A percentile compares a stretch with the other conserved stretches of the same genome.
These are phyloP conservation scores for Golovinomyces cichoracearum DNA, from an alignment of 2,329 filamentous ascomycete species.

Conservation along the genomic window DNA sequence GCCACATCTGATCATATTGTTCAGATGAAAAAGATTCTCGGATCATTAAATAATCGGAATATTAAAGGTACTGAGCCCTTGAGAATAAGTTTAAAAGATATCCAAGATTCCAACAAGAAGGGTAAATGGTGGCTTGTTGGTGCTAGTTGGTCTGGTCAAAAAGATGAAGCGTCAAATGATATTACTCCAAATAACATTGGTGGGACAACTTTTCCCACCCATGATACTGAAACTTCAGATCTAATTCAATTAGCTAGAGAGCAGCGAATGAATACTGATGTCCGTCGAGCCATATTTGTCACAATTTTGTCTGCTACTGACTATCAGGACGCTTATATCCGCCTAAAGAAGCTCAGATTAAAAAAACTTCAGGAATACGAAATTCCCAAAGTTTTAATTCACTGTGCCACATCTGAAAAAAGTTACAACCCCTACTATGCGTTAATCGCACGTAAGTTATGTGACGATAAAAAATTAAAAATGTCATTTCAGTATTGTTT, in stretches of 20 bases:
- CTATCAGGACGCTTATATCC: conserved; percentile 56
- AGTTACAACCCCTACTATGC: conserved; percentile 86
- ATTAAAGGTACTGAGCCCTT: conserved; percentile 58
- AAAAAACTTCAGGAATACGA: conserved; percentile 71
- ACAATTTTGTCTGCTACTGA: conserved; percentile 68
- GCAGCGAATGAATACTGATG: conserved; percentile 17
- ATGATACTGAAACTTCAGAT: conserved; percentile 12
- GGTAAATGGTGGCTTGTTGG: conserved; percentile 98
- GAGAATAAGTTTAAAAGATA: conserved; percentile 55
- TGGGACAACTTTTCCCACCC: conserved; percentile 14
- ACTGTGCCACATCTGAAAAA: conserved; percentile 61
- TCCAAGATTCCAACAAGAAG: conserved; percentile 56
- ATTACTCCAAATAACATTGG: neutral
- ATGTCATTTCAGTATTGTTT: conserved; percentile 72
- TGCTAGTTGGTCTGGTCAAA: conserved; percentile 49
- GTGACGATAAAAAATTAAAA: conserved; percentile 44
- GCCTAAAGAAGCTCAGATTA: conserved; percentile 55
- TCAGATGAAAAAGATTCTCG: conserved; percentile 69
- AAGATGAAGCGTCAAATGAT: conserved; percentile 10
- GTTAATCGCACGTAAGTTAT: conserved; percentile 54
- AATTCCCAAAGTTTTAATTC: conserved; percentile 64
- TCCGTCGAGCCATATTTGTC: conserved; percentile 51
- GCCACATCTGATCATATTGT: conserved; percentile 59
- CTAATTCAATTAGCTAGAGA: conserved; percentile 15
- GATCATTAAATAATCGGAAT: conserved; percentile 42